phyloP scores from a whole-genome alignment of 2,329 filamentous ascomycete species.

The Aureobasidium melanogenum region DNA sequence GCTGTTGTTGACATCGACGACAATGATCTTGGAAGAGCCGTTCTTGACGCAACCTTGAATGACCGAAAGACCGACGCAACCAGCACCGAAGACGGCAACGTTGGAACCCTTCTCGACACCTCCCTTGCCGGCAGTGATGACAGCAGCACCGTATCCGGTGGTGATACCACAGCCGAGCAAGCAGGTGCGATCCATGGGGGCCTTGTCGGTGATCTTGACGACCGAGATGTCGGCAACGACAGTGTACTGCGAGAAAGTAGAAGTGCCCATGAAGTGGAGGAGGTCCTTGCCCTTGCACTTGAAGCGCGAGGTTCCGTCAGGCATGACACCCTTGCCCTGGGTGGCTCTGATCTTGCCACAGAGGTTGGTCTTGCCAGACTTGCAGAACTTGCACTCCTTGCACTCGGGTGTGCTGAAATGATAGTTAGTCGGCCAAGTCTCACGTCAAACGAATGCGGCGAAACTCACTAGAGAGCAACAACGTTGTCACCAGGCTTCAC shows the following conservation, averaged over 20 bases:
- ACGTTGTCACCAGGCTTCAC: conserved; percentile 93
- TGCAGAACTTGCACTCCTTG: conserved; percentile 98
- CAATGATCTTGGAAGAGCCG: conserved; percentile 69
- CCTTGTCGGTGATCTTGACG: conserved; percentile 81
- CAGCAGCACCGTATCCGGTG: conserved; percentile 91
- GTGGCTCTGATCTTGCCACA: conserved; percentile 98
- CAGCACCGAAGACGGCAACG: conserved; percentile 87
- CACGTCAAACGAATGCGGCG: neutral
- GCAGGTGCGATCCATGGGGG: conserved; percentile 92
- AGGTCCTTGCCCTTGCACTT: conserved; percentile 90
- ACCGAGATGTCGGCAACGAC: conserved; percentile 98
- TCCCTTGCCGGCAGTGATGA: conserved; percentile 68
- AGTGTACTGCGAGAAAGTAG: conserved; percentile 97
- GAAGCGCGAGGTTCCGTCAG: conserved; percentile 92
- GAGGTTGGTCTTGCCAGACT: conserved; percentile 97
- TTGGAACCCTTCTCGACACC: conserved; percentile 77
- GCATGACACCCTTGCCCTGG: conserved; percentile 93
- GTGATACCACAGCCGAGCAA: conserved; percentile 97
- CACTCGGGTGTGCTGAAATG: conserved; percentile 79
- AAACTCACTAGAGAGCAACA: conserved; percentile 69
- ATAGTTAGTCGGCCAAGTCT: conserved; percentile 16
- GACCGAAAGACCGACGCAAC: conserved; percentile 90
- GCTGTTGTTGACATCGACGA: conserved; percentile 70
- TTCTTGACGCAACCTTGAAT: conserved; percentile 88
- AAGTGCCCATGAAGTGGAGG: conserved; percentile 98